Percentiles rank a stretch among this genome's conserved stretches.
Conservation (phyloP, 1,139 yeast species). For the Meyerozyma smithsonii region DNA sequence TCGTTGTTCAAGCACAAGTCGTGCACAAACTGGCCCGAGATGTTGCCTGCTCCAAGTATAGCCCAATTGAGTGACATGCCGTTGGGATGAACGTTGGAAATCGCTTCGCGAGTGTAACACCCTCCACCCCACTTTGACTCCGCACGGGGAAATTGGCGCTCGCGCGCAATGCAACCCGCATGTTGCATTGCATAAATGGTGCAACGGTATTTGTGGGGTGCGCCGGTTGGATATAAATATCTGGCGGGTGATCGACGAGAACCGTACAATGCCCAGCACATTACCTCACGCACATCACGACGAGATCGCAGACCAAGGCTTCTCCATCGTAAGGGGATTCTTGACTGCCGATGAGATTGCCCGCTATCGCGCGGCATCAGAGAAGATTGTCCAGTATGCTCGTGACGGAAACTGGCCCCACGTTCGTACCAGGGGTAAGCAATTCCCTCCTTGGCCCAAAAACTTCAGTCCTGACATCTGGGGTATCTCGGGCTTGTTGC, state of each 20-base stretch:
- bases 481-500: conserved; percentile 50
- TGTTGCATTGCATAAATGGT: not conserved
- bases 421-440: conserved; percentile 52
- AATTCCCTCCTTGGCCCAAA: conserved; percentile 58
- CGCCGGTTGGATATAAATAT: not conserved
- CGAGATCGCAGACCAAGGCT: conserved; percentile 42
- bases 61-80: conserved; percentile 29
- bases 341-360: conserved; percentile 39
- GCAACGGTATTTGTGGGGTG: not conserved
- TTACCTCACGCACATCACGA: conserved; percentile 20
- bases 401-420: conserved; percentile 50
- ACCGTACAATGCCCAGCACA: not conserved
- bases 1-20: conserved; percentile 27
- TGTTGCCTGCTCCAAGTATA: conserved; percentile 44
- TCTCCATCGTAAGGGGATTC: conserved; percentile 38
- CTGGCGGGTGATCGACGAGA: not conserved
- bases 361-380: conserved; percentile 34
- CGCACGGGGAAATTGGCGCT: not conserved
- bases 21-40: conserved; percentile 34
- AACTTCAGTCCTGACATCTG: conserved; percentile 53
- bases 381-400: conserved; percentile 40
- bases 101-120: no score
- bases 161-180: not conserved
- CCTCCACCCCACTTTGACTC: not conserved
- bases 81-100: no score